Percentiles rank a stretch among this genome's conserved stretches.
Conservation (phyloP, 768 basidiomycete species). For the Naganishia randhawae region DNA sequence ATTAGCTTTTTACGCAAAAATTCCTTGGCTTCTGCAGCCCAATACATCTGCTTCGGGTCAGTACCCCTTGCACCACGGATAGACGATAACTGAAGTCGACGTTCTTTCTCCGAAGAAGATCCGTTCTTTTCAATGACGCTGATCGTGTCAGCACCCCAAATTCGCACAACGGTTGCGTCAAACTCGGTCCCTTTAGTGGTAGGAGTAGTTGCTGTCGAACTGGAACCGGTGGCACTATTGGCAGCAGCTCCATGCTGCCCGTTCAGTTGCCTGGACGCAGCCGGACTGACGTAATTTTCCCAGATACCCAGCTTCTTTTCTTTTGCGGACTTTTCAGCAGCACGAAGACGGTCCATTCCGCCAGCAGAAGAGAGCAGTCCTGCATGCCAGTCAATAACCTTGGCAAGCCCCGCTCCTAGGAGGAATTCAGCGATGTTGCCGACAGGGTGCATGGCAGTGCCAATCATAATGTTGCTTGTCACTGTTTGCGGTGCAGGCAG, state of each 20-base stretch:
- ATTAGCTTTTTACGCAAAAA: constrained; percentile 87
- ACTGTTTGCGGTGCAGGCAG: constrained; percentile 57
- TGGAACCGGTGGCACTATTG: constrained; percentile 27
- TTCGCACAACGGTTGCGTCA: constrained; percentile 74
- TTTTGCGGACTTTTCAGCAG: constrained; percentile 68
- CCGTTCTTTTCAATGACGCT: constrained; percentile 65
- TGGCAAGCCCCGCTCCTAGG: constrained; percentile 76
- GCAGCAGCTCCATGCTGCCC: constrained; percentile 46
- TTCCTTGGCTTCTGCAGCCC: constrained; percentile 87
- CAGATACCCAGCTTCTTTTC: constrained; percentile 54
- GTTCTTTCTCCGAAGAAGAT: constrained; percentile 65
- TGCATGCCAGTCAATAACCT: constrained; percentile 95
- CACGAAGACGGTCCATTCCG: constrained; percentile 80
- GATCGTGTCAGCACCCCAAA: constrained; percentile 91
- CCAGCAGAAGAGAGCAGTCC: constrained; percentile 81
- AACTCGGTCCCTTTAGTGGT: constrained; percentile 54
- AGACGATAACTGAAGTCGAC: constrained; percentile 79
- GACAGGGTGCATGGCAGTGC: constrained; percentile 73
- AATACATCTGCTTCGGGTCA: constrained; percentile 79
- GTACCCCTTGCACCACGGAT: constrained; percentile 78
- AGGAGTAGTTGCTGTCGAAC: constrained; percentile 24
- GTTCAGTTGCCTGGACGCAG: constrained; percentile 48
- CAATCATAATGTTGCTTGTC: constrained; percentile 82
- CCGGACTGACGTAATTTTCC: constrained; percentile 35
- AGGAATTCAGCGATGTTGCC: constrained; percentile 92